Evolutionary conservation across 1,139 yeast species (phyloP).

Genomic region (Debaryomycetaceae sp.): DNA sequence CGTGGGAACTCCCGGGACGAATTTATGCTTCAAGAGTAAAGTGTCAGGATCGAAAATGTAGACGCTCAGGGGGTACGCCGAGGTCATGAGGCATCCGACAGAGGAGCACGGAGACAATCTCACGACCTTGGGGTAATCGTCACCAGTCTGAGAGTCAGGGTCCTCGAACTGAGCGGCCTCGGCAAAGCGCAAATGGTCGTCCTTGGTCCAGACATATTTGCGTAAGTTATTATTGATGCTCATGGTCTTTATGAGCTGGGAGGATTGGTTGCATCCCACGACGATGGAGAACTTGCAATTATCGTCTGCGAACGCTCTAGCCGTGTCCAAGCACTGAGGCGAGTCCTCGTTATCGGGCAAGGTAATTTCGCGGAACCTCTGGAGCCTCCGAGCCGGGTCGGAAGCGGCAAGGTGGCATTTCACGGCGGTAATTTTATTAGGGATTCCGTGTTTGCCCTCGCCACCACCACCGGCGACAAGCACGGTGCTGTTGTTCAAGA

Average conservation of each 20-base stretch:
- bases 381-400: slow-evolving; percentile 41
- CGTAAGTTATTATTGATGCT: slow-evolving; percentile 64
- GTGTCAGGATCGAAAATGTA: slow-evolving; percentile 48
- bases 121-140: slow-evolving; percentile 51
- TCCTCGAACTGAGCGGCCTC: slow-evolving; percentile 47
- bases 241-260: slow-evolving; percentile 42
- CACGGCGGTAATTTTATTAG: slow-evolving; percentile 72
- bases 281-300: slow-evolving; percentile 39
- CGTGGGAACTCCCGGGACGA: slow-evolving; percentile 10
- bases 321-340: slow-evolving; percentile 59
- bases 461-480: slow-evolving; percentile 93
- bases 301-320: slow-evolving; percentile 14
- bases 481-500: slow-evolving; percentile 49
- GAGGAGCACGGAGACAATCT: slow-evolving; percentile 42
- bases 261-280: slow-evolving; percentile 66
- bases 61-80: slow-evolving; percentile 47
- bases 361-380: slow-evolving; percentile 51
- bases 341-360: slow-evolving; percentile 59
- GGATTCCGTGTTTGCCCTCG: slow-evolving; percentile 78
- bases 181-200: slow-evolving; percentile 52
- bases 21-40: slow-evolving; percentile 33
- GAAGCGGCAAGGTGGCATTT: slow-evolving; percentile 44
- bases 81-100: slow-evolving; percentile 54
- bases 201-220: slow-evolving; percentile 43
- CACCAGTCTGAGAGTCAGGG: slow-evolving; percentile 20